Conservation (phyloP, 2,329 filamentous ascomycete genomes). For the Venturiaceae sp. region DNA sequence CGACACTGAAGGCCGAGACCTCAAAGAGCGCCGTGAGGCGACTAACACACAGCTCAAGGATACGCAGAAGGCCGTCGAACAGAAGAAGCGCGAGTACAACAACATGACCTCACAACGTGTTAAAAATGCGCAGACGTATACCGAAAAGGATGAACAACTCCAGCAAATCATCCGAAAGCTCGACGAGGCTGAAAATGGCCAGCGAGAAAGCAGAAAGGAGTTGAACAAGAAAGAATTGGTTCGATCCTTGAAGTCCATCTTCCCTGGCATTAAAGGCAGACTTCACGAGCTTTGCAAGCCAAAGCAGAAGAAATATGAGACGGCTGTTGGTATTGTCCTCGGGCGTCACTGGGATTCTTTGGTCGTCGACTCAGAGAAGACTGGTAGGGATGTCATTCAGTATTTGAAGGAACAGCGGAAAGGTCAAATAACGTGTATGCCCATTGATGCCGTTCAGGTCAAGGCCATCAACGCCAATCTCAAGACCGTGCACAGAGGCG, state of each 20-base stretch:
- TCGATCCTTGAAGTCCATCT: conserved; percentile 77
- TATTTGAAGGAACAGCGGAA: conserved; percentile 87
- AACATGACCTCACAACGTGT: conserved; percentile 74
- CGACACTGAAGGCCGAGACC: conserved; percentile 57
- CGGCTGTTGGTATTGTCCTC: conserved; percentile 84
- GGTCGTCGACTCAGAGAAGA: conserved; percentile 91
- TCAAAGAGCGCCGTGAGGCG: conserved; percentile 58
- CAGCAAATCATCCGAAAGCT: conserved; percentile 71
- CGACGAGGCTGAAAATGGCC: conserved; percentile 75
- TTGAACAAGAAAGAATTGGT: conserved; percentile 72
- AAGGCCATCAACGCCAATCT: conserved; percentile 81
- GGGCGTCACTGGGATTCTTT: conserved; percentile 91
- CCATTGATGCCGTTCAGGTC: conserved; percentile 94
- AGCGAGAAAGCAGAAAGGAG: conserved; percentile 78
- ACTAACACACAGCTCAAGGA: conserved; percentile 56
- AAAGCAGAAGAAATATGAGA: conserved; percentile 93
- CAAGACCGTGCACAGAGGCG: conserved; percentile 76
- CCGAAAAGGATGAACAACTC: conserved; percentile 87
- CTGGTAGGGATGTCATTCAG: conserved; percentile 85
- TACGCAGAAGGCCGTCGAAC: conserved; percentile 66
- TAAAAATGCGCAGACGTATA: conserved; percentile 69
- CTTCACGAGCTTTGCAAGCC: conserved; percentile 88
- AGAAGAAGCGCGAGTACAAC: conserved; percentile 87
- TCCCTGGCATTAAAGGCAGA: conserved; percentile 82
- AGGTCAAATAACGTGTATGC: conserved; percentile 86